Evolutionary conservation across 495 filamentous ascomycete species (phyloP).

Genomic region (Chaetomidium leptoderma): DNA sequence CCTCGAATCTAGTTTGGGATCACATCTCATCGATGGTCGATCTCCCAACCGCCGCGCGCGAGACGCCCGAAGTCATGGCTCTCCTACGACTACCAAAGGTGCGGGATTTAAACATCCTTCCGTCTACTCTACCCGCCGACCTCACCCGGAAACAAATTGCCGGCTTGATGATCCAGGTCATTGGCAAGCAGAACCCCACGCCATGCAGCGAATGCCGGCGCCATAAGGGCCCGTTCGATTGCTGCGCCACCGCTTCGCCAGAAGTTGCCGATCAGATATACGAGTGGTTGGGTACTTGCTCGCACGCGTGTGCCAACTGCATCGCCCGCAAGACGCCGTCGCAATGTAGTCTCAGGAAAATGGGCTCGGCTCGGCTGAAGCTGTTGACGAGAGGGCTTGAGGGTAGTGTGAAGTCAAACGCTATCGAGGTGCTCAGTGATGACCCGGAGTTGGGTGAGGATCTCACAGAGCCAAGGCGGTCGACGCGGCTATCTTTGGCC

Average conservation of each 20-base stretch:
- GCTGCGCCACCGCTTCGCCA: conserved; percentile 1
- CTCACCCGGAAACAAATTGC: background rate
- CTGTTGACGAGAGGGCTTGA: background rate
- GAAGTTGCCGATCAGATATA: background rate
- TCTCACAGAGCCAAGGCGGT: background rate
- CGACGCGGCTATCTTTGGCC: background rate
- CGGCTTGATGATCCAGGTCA: conserved; percentile 9
- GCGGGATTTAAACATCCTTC: conserved; percentile 1
- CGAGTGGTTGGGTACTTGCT: background rate
- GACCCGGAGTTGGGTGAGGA: background rate
- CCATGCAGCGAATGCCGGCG: conserved; percentile 18
- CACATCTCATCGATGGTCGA: background rate
- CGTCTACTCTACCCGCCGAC: background rate
- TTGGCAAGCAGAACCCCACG: background rate
- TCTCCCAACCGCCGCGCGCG: background rate
- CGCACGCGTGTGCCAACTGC: conserved; percentile 17
- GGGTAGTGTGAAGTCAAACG: no score
- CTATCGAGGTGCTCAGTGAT: no score
- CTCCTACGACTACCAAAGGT: conserved; percentile 6
- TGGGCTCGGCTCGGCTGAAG: background rate
- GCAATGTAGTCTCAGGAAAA: conserved; percentile 11
- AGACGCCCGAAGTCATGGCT: background rate
- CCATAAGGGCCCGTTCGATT: conserved; percentile 1
- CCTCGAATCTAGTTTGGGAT: background rate
- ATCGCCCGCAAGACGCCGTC: background rate